phyloP scores from a whole-genome alignment of 2,329 filamentous ascomycete species.

The Monilinia polystroma region DNA sequence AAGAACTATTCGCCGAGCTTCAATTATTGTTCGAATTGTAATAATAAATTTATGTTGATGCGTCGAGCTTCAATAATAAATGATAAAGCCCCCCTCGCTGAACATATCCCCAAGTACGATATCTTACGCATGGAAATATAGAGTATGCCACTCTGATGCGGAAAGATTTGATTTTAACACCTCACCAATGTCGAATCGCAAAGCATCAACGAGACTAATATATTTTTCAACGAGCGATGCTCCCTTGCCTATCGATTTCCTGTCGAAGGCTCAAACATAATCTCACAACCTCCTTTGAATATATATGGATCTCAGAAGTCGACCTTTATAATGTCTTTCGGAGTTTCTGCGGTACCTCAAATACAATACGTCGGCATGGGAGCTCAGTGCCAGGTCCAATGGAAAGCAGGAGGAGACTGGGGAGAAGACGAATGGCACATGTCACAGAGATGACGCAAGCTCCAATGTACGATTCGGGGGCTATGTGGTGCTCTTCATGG shows the following conservation, averaged over 20 bases:
- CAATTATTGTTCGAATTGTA: background rate
- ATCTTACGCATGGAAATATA: background rate
- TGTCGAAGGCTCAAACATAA: conserved; percentile 49
- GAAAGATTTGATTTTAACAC: background rate
- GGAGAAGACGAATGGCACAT: conserved; percentile 40
- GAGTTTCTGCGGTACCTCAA: conserved; percentile 44
- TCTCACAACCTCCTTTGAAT: conserved; percentile 43
- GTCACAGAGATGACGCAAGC: conserved; percentile 31
- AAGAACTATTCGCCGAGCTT: conserved; percentile 9
- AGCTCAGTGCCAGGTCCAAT: conserved; percentile 41
- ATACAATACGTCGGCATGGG: conserved; percentile 38
- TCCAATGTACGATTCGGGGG: conserved; percentile 24
- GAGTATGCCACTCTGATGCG: conserved; percentile 2
- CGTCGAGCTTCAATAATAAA: background rate
- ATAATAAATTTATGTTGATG: background rate
- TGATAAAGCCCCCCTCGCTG: background rate
- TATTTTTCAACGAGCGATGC: conserved; percentile 44
- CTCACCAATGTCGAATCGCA: conserved; percentile 23
- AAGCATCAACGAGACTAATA: conserved; percentile 8
- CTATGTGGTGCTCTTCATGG: conserved; percentile 32
- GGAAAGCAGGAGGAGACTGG: conserved; percentile 39
- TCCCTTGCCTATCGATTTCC: conserved; percentile 49
- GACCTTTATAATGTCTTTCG: conserved; percentile 52
- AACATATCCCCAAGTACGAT: background rate
- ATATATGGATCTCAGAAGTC: conserved; percentile 61